Conservation (phyloP, 1,284 basidiomycete species). For the Ceratobasidium sp. region DNA sequence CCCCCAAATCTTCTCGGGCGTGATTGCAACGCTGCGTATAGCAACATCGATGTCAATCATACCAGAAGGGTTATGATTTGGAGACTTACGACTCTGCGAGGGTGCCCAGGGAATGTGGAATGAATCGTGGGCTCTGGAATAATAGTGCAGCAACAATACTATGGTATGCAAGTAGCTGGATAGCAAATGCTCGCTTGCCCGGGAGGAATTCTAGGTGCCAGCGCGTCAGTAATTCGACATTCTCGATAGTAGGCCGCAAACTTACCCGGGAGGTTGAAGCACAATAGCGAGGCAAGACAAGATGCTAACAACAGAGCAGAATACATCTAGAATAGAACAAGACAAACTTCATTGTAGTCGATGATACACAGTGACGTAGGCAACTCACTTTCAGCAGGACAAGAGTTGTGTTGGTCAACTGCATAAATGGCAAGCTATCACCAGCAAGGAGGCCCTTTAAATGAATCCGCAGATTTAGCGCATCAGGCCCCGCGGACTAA, state of each 20-base stretch:
- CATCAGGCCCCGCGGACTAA: too few relatives aligned
- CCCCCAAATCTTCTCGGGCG: constrained; percentile 45
- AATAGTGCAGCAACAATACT: constrained; percentile 74
- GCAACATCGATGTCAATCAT: not conserved
- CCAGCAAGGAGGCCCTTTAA: constrained; percentile 57
- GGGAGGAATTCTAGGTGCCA: constrained; percentile 71
- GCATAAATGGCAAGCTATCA: constrained; percentile 68
- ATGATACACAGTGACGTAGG: not conserved
- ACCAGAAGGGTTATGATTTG: not conserved
- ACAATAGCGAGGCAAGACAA: constrained; percentile 66
- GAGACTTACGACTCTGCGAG: constrained; percentile 58
- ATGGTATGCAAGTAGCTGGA: constrained; percentile 79
- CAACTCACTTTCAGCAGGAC: constrained; percentile 71
- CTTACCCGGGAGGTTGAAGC: constrained; percentile 62
- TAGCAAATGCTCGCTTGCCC: constrained; percentile 80
- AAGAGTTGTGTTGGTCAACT: constrained; percentile 79
- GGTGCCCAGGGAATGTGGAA: constrained; percentile 72
- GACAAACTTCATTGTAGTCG: not conserved
- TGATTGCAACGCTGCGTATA: constrained; percentile 35
- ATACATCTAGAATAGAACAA: constrained; percentile 59
- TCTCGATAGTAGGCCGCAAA: constrained; percentile 28
- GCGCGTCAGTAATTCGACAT: constrained; percentile 35
- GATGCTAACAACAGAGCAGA: constrained; percentile 64
- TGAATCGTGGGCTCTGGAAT: constrained; percentile 77
- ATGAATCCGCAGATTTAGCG: not conserved